These are phyloP conservation scores for Trichoderma afroharzianum DNA, from an alignment of 2,329 filamentous ascomycete genomes.

Conservation along the genomic window DNA sequence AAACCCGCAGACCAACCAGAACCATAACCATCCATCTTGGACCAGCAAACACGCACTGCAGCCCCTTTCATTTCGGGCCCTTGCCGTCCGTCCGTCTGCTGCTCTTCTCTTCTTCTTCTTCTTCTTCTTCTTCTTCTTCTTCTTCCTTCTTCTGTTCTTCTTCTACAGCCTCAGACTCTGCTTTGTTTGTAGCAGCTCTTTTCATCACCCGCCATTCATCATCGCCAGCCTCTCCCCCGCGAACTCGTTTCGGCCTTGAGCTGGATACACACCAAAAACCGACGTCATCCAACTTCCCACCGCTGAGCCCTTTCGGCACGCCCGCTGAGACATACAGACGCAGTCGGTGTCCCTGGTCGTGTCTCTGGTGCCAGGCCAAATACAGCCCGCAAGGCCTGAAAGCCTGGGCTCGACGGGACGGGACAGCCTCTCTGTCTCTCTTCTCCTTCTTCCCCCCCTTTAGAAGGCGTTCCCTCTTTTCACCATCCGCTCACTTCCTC, in stretches of 20 bases:
- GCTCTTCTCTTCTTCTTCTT: neutral
- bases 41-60: slow-evolving; percentile 7
- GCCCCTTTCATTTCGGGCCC: neutral
- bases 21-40: neutral
- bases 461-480: neutral
- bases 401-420: neutral
- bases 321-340: slow-evolving; percentile 5
- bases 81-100: neutral
- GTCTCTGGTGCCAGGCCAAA: neutral
- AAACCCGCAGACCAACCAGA: neutral
- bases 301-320: neutral
- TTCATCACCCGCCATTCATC: neutral
- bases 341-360: neutral
- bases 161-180: neutral
- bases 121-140: neutral
- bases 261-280: neutral
- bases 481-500: neutral
- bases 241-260: neutral
- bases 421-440: neutral
- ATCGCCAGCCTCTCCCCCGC: neutral
- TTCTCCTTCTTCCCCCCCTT: neutral
- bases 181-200: neutral
- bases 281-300: neutral
- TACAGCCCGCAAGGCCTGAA: neutral
- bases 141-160: neutral